A percentile compares a stretch with the other conserved stretches of the same genome.
Conservation (phyloP, 2,329 filamentous ascomycete genomes). For the Arthrocladium fulminans region DNA sequence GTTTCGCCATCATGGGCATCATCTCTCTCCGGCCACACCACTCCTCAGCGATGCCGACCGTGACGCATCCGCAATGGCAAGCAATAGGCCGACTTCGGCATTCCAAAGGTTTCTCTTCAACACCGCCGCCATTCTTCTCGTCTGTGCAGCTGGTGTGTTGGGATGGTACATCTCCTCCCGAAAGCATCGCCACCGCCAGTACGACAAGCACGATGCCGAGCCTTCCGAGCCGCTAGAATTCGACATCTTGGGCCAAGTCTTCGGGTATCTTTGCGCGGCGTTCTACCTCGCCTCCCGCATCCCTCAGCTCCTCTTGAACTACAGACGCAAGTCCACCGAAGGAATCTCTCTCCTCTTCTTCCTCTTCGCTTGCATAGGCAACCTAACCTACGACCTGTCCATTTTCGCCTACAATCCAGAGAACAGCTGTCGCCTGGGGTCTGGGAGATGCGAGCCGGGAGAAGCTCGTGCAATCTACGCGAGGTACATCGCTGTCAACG, state of each 20-base stretch:
- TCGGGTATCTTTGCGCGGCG: conserved; percentile 83
- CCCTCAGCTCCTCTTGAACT: conserved; percentile 87
- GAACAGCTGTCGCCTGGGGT: conserved; percentile 2
- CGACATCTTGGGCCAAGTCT: conserved; percentile 73
- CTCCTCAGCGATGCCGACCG: conserved; percentile 49
- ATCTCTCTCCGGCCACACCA: conserved; percentile 75
- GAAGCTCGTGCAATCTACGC: conserved; percentile 63
- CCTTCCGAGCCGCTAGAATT: conserved; percentile 49
- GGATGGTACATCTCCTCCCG: conserved; percentile 65
- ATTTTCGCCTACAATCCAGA: conserved; percentile 79
- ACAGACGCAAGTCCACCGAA: conserved; percentile 82
- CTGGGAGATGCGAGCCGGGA: conserved; percentile 49
- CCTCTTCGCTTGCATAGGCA: conserved; percentile 90
- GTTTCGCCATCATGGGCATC: conserved; percentile 37
- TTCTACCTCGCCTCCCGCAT: conserved; percentile 84
- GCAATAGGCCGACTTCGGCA: conserved; percentile 32
- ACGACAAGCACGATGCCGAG: conserved; percentile 30
- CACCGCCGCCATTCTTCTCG: conserved; percentile 63
- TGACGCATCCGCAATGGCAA: conserved; percentile 24
- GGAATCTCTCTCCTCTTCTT: conserved; percentile 93
- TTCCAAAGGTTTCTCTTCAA: conserved; percentile 59
- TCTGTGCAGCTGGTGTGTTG: conserved; percentile 70
- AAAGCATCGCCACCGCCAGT: conserved; percentile 29
- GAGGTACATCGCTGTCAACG: conserved; percentile 77
- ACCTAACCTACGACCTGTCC: conserved; percentile 83